A percentile compares a stretch with the other conserved stretches of the same genome.
phyloP scores from a whole-genome alignment of 2,329 filamentous ascomycete species.

The Ophiostoma himal-ulmi region DNA sequence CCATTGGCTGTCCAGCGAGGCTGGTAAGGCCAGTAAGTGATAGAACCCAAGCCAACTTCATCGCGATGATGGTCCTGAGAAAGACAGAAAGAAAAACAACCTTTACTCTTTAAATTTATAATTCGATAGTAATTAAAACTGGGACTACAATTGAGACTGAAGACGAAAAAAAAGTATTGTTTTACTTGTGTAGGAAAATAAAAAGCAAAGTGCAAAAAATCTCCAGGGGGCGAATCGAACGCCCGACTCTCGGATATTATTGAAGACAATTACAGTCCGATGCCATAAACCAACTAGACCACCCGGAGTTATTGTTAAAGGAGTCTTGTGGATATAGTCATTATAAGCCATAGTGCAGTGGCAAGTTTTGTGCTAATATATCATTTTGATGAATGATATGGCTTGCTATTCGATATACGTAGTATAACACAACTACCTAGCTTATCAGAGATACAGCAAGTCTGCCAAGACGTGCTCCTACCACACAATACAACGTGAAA shows the following conservation, averaged over 20 bases:
- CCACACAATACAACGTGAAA: background rate
- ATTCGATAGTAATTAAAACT: too few species aligned
- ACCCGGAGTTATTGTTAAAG: constrained; percentile 19
- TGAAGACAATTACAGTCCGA: constrained; percentile 24
- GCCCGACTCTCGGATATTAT: constrained; percentile 24
- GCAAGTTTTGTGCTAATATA: background rate
- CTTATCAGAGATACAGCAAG: too few species aligned
- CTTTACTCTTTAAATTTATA: too few species aligned
- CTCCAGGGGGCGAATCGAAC: constrained; percentile 25
- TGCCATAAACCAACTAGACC: constrained; percentile 26
- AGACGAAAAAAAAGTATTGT: background rate
- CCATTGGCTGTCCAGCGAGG: constrained; percentile 33
- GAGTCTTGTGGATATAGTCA: background rate
- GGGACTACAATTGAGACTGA: too few species aligned
- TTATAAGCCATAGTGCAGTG: background rate
- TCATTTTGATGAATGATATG: too few species aligned
- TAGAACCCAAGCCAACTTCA: background rate
- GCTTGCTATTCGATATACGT: too few species aligned
- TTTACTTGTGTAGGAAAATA: background rate
- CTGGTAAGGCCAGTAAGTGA: background rate
- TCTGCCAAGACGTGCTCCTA: background rate
- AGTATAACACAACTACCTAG: background rate
- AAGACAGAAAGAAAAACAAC: too few species aligned
- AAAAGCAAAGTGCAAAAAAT: constrained; percentile 15
- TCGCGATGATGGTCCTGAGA: background rate